Evolutionary conservation across 441 rosid species (phyloP), one percentile per base, ranked within the genome.

Genomic region (Capsella rubella): DNA sequence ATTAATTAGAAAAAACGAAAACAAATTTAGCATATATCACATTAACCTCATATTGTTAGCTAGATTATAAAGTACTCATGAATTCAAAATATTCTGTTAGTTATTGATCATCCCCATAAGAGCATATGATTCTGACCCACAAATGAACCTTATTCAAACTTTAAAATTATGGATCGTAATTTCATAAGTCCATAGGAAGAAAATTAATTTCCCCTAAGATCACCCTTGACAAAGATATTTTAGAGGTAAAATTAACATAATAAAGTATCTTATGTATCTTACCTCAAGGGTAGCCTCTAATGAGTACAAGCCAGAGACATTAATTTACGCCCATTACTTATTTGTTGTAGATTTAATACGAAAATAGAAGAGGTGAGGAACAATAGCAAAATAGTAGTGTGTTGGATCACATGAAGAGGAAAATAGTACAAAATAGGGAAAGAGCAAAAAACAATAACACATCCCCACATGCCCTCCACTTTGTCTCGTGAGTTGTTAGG

Each of bases 391-490:
- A 76, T 64, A 76, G 72, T 21, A 21, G 25, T 21, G 25, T 76
- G 72, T 58, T 71, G 64, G 68, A 71, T 77, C 76, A 71, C 76
- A 77, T 65, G 63, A 51, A 53, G 62, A 56, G 3, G 14, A 45
- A 65, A 72, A 34, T 34, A n/a, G 31, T 59, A 71, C 72, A 65
- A 59, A 71, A 77, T 57, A 64, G 47, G 76, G 56, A 77, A 77
- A 71, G 72, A 45, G 72, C 68, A 65, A 34, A 66, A 66, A 71
- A 72, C 68, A 58, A 72, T 50, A 43, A 77, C 77, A 66, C 58
- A 50, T 71, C 80, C 73, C 80, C 80, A 72, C 77, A 77, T 72
- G 73, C 64, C 45, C 18, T 66, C 77, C 80, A 60, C 77, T 66
- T 77, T 59, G 77, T 72, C 73, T 49, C 77, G 64, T 72, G 77